Evolutionary conservation across 345 rosid genomes (phyloP).

Genomic region (Eucalyptus microcorys): DNA sequence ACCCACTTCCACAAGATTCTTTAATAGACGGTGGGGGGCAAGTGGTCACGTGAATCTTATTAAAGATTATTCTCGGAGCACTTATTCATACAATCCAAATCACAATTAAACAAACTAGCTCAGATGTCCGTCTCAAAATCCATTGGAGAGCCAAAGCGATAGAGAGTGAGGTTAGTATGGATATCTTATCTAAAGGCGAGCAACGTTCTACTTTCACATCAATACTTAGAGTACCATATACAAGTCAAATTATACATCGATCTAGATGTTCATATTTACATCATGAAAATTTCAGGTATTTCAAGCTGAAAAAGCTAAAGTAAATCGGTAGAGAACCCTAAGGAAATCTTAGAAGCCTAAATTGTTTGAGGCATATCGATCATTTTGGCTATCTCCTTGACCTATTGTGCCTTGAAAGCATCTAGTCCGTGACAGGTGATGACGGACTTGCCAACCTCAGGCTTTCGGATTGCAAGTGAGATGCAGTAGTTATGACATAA

Average conservation of each 20-base stretch:
- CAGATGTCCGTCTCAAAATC: not conserved
- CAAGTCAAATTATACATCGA: not conserved
- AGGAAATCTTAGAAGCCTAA: not conserved
- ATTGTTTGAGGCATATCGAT: not conserved
- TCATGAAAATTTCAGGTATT: not conserved
- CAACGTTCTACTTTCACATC: not conserved
- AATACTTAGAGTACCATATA: not conserved
- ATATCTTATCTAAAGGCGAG: not conserved
- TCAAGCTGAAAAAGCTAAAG: not conserved
- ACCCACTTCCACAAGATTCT: not conserved
- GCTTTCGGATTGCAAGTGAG: accelerated
- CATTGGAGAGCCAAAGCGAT: not conserved
- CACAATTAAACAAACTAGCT: not conserved
- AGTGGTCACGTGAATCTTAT: not conserved
- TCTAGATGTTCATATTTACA: not conserved
- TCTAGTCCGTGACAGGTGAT: not conserved
- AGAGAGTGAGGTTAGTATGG: not conserved
- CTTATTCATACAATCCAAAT: not conserved
- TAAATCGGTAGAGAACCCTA: not conserved
- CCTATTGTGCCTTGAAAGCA: not conserved
- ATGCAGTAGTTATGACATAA: not conserved
- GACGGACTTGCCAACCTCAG: not conserved
- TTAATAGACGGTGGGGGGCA: not conserved
- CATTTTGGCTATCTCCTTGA: not conserved
- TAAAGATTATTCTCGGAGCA: not conserved